Conservation (phyloP, 176 grass and related monocot species). For the Rhynchospora tenuis region DNA sequence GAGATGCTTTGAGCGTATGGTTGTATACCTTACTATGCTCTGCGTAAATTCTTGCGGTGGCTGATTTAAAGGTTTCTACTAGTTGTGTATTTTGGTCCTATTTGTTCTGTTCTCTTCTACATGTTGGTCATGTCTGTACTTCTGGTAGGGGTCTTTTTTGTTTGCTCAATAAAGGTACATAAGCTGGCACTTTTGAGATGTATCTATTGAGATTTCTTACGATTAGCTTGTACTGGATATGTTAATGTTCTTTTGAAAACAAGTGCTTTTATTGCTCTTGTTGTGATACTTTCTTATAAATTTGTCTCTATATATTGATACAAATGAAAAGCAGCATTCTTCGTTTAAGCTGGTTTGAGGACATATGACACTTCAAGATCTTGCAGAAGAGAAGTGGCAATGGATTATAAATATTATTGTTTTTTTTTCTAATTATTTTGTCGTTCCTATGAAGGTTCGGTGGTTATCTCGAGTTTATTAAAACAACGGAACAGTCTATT, state of each 20-base stretch:
- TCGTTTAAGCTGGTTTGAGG: not conserved
- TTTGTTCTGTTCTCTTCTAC: conserved; percentile 10
- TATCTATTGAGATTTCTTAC: conserved; percentile 21
- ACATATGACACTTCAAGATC: not conserved
- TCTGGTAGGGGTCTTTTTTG: conserved; percentile 16
- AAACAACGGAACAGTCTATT: not conserved
- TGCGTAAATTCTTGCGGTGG: not conserved
- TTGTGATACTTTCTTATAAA: not conserved
- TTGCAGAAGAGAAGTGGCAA: not conserved
- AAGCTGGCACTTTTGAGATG: conserved; percentile 17
- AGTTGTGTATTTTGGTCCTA: conserved; percentile 1
- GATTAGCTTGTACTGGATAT: conserved; percentile 13
- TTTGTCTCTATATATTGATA: not conserved
- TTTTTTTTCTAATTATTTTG: not conserved
- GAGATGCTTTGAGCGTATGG: not conserved
- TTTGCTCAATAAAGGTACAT: conserved; percentile 26
- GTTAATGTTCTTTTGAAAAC: conserved; percentile 13
- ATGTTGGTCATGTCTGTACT: conserved; percentile 25
- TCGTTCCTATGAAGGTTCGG: not conserved
- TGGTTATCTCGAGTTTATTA: not conserved
- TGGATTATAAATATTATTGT: not conserved
- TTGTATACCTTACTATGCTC: conserved; percentile 6
- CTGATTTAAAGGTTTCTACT: conserved; percentile 21
- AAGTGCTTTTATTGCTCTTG: not conserved
- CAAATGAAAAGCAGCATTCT: not conserved